Evolutionary conservation across 208 protist genomes (phyloP), one percentile per base, ranked within the genome.

Genomic region (Trypanosoma avium): DNA sequence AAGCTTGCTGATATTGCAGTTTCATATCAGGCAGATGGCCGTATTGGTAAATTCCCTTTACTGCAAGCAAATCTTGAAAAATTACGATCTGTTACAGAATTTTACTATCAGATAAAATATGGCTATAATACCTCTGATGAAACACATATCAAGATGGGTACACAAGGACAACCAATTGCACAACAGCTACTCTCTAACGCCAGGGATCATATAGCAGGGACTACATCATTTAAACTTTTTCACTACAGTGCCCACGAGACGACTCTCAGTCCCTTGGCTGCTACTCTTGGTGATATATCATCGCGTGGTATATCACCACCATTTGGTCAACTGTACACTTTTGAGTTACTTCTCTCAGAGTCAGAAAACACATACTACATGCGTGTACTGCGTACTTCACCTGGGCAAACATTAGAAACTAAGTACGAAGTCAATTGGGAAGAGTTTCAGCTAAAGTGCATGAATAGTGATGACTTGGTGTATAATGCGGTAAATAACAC

Each of bases 191-290:
- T 85, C 24, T 15, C 21, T 27, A 84, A 88, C 65, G 71, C 82
- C 49, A 26, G 33, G n/a, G 4, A 17, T 19, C 63, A 74, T 57
- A 38, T 66, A 22, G 47, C 68, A 42, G 63, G 64, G 45, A 27
- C 26, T 1, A 70, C 68, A 32, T 29, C 29, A 29, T 78, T 75
- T 76, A 68, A 67, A 30, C 58, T 88, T 55, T 69, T 77, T 30
- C 55, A 88, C 59, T 84, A 88, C 81, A 88, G 82, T 43, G 75
- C 73, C 10, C 77, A 88, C 66, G 82, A 84, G 72, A 84, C 67
- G 30, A 84, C 82, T 6, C 56, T 88, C 52, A 54, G 73, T 17
- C 75, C 82, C 15, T 67, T 85, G 33, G 66, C 75, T 30, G 59
- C 63, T 10, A 80, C 75, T 3, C 66, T 88, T 0, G 75, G 77